Base-by-base conservation (phyloP, 371 early-diverging fungal genomes). In the Mortierella polycephala region DNA sequence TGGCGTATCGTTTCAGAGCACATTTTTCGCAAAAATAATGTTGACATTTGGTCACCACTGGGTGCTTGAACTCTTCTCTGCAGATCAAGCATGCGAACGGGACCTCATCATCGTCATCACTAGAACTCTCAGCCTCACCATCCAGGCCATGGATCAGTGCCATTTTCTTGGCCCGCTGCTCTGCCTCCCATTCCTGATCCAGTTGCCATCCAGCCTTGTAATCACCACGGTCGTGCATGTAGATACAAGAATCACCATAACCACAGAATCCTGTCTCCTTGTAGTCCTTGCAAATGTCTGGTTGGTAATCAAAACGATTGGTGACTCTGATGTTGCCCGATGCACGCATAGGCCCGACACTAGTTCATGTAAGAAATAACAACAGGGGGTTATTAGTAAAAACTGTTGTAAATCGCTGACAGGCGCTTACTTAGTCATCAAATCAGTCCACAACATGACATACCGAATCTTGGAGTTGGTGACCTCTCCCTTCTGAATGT, bases 261-360 rank as follows among this genome's bases (percentile, higher is more conserved):
- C 98, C 98, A 85, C 99, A 99, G 81, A 87, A 95, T 14, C 96
- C 96, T 9, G 94, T 94, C 73, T 93, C 93, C 84, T 98, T 98
- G 84, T 97, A 99, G 86, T 99, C 99, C 84, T 99, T 99, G 88
- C 99, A 99, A 40, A 99, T 86, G 69, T 96, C 97, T n/a, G 96
- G 96, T 80, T 96, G 96, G 83, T 98, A 99, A 83, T 99, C 99
- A 67, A 98, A 93, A 11, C 94, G 89, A 55, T 87, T 88, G 6
- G 95, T 95, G 0, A 96, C 92, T 58, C 98, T 89, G 51, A 98
- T 85, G 75, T 96, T 93, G 14, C 94, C 82, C 16, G 95, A 89
- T 3, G 93, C 96, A 16, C 88, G 81, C 60, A 96, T 90, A 5
- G 99, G 98, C 1, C 99, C 98, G 0, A 94, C 92, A 54, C 93